These are phyloP conservation scores for Cryptosporidium parvum DNA, from an alignment of 169 alveolate species.

Conservation along the genomic window DNA sequence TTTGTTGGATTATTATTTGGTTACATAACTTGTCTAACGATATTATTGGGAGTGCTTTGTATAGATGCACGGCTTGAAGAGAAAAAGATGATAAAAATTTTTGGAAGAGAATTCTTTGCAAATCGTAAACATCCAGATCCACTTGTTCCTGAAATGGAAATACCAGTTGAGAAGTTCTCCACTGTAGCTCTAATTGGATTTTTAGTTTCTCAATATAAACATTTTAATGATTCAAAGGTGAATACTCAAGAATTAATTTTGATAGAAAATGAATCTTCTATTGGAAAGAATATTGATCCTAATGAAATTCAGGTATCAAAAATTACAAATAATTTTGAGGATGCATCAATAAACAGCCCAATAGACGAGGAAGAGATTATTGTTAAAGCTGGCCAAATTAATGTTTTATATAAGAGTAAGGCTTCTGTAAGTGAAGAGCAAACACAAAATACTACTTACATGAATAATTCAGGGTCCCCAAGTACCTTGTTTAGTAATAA, in stretches of 20 bases:
- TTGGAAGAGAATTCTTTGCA: slow-evolving; percentile 45
- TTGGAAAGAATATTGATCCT: neutral
- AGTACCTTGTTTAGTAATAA: slow-evolving; percentile 13
- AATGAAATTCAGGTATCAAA: slow-evolving; percentile 1
- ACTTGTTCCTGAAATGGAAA: slow-evolving; percentile 26
- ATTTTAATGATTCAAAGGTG: neutral
- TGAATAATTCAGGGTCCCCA: slow-evolving; percentile 2
- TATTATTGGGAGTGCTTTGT: slow-evolving; percentile 82
- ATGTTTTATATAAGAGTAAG: neutral
- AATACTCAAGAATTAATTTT: slow-evolving; percentile 11
- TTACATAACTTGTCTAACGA: slow-evolving; percentile 83
- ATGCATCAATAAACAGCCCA: slow-evolving; percentile 38
- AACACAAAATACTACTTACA: slow-evolving; percentile 13
- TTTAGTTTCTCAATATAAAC: slow-evolving; percentile 26
- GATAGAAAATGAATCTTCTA: neutral
- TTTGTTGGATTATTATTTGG: slow-evolving; percentile 84
- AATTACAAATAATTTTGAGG: slow-evolving; percentile 5
- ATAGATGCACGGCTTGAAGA: slow-evolving; percentile 83
- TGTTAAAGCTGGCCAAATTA: neutral
- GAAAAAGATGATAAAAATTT: slow-evolving; percentile 31
- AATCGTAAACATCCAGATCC: slow-evolving; percentile 60
- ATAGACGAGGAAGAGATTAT: slow-evolving; percentile 55
- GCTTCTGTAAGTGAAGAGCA: slow-evolving; percentile 15
- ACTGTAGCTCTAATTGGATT: slow-evolving; percentile 66
- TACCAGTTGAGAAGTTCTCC: slow-evolving; percentile 51